phyloP scores from a whole-genome alignment of 2,329 filamentous ascomycete species.

The Colletotrichum noveboracense region DNA sequence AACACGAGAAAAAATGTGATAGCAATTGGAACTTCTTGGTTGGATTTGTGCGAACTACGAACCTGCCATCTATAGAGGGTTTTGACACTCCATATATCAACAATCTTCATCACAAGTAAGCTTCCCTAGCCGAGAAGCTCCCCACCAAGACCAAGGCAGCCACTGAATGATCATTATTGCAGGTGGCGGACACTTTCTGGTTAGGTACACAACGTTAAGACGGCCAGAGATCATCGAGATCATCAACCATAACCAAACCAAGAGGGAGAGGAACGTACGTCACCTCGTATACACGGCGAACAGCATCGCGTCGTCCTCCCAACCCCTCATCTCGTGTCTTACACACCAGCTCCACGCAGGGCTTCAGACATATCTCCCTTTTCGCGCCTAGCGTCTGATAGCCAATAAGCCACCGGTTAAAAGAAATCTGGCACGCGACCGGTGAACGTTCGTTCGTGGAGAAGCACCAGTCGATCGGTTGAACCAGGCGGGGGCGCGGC shows the following conservation, averaged over 20 bases:
- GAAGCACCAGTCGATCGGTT: neutral
- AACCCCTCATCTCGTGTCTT: neutral
- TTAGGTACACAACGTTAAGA: neutral
- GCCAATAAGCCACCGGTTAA: neutral
- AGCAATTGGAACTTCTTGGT: neutral
- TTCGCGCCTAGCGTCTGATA: neutral
- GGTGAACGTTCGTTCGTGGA: neutral
- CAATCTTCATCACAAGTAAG: neutral
- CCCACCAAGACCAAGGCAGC: neutral
- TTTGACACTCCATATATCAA: neutral
- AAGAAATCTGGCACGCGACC: neutral
- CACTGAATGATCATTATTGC: neutral
- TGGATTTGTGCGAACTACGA: neutral
- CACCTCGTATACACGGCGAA: neutral
- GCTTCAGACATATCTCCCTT: neutral
- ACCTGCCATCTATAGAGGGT: rapidly evolving
- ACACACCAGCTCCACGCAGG: neutral
- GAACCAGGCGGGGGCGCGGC: neutral
- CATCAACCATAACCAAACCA: neutral
- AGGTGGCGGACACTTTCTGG: neutral
- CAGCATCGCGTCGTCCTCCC: neutral
- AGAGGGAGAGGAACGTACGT: neutral
- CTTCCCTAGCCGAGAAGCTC: neutral
- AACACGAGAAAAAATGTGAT: neutral
- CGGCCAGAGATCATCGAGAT: neutral